Base-by-base conservation (phyloP, 495 filamentous ascomycete genomes). In the Lasiosphaeria ovina region DNA sequence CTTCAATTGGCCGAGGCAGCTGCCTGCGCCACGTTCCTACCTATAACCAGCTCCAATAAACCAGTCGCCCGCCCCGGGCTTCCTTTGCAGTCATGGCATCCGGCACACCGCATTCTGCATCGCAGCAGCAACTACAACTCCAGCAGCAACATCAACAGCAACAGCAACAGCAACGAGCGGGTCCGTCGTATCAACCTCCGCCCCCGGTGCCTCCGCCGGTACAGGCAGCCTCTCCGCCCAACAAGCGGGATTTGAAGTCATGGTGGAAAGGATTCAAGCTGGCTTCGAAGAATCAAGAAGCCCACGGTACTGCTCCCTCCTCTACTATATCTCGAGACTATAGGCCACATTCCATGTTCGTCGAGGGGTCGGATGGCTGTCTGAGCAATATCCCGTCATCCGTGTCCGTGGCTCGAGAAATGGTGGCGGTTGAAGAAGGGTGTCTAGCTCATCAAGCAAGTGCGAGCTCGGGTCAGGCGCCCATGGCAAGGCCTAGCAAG, bases 211-310 rank as follows among this genome's bases (percentile, higher is more conserved):
- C 68, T 17, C 14, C 61, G 34, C 69, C 61, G 54, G 51, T 64
- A 53, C 67, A 72, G 44, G 61, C 74, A 42, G 68, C 72, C 58
- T 86, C 88, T 42, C 85, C 88, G 9, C 87, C 91, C 38, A 87
- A 84, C 55, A 92, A 86, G 74, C 83, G 89, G 68, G 90, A 95
- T 67, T 78, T 96, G 58, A 87, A 90, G 66, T 91, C 87, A 34
- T 97, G 92, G 92, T 96, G 92, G 92, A 92, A 87, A 75, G 83
- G 84, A 53, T 96, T 97, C 77, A 91, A 89, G 74, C 81, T 85
- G 36, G 85, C 85, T 51, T 77, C 82, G 12, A 87, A 87, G 69
- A 87, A 87, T 69, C 89, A 92, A 64, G 90, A 93, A 59, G 76
- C 84, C 57, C 89, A 91, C 81, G 89, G 89, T 93, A 86, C 70